Evolutionary conservation across 108 stramenopile genomes (phyloP).

Genomic region (Nannochloropsis gaditana): DNA sequence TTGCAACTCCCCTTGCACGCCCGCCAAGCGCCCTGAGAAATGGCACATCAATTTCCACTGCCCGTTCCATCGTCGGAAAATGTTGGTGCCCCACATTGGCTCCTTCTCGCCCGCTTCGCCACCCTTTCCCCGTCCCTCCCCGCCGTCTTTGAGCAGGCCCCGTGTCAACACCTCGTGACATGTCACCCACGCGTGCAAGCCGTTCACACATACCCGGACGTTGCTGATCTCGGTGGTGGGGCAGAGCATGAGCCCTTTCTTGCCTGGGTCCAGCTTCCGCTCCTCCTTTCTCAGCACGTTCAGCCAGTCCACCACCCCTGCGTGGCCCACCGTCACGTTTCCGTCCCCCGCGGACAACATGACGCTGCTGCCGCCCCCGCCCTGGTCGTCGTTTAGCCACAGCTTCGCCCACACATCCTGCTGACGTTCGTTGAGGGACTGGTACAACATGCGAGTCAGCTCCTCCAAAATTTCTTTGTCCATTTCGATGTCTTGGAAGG

Average conservation of each 20-base stretch:
- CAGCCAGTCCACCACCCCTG: background rate
- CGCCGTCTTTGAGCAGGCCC: background rate
- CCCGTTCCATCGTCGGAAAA: background rate
- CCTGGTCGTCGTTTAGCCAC: background rate
- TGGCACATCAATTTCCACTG: background rate
- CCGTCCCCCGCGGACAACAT: background rate
- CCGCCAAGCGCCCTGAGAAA: background rate
- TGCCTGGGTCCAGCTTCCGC: background rate
- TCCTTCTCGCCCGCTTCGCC: background rate
- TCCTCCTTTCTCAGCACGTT: slow-evolving; percentile 20
- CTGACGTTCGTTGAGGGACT: background rate
- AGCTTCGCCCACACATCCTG: background rate
- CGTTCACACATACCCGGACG: background rate
- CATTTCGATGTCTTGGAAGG: background rate
- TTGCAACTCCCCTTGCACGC: background rate
- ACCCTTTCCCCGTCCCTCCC: background rate
- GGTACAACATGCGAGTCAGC: background rate
- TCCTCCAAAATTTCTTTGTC: background rate
- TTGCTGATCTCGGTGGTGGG: background rate
- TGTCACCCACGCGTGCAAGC: background rate
- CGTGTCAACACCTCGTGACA: background rate
- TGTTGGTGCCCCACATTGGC: background rate
- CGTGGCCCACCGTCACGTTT: background rate
- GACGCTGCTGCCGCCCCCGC: background rate
- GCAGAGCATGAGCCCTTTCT: background rate